Evolutionary conservation across 768 basidiomycete species (phyloP).

Genomic region (Xerocomellus intermedius): DNA sequence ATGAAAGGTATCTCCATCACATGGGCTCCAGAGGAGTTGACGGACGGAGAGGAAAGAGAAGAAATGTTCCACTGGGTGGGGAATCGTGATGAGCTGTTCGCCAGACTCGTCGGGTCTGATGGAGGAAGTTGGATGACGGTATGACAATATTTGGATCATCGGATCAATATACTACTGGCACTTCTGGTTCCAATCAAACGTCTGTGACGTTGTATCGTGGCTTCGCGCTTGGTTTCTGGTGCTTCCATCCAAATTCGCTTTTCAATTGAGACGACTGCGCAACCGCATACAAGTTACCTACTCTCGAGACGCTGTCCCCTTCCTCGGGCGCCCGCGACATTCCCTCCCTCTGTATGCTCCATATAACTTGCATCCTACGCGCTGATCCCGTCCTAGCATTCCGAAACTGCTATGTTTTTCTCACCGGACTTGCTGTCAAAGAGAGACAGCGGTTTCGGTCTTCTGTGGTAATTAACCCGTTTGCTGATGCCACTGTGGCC

Average conservation of each 20-base stretch:
- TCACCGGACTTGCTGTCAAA: slow-evolving; percentile 75
- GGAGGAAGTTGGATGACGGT: slow-evolving; percentile 50
- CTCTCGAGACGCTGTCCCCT: not conserved
- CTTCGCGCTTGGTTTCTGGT: slow-evolving; percentile 25
- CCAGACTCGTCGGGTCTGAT: slow-evolving; percentile 53
- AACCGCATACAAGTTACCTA: slow-evolving; percentile 9
- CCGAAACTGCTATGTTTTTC: slow-evolving; percentile 68
- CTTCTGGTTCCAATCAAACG: slow-evolving; percentile 13
- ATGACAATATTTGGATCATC: slow-evolving; percentile 24
- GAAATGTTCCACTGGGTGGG: slow-evolving; percentile 62
- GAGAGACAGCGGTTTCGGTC: slow-evolving; percentile 84
- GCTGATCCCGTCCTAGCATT: not conserved
- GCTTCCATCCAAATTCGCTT: slow-evolving; percentile 3
- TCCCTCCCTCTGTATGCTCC: slow-evolving; percentile 3
- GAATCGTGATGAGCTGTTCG: slow-evolving; percentile 64
- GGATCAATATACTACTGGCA: slow-evolving; percentile 10
- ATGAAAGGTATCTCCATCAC: slow-evolving; percentile 52
- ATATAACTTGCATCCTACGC: not conserved
- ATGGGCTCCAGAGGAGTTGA: slow-evolving; percentile 35
- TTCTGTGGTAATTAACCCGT: slow-evolving; percentile 61
- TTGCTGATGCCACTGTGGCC: not conserved
- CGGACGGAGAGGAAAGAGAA: slow-evolving; percentile 39
- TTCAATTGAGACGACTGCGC: not conserved
- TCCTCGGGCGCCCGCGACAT: not conserved
- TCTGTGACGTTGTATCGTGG: not conserved